phyloP scores from a whole-genome alignment of 2,329 filamentous ascomycete genomes.

The Monilinia fructicola region DNA sequence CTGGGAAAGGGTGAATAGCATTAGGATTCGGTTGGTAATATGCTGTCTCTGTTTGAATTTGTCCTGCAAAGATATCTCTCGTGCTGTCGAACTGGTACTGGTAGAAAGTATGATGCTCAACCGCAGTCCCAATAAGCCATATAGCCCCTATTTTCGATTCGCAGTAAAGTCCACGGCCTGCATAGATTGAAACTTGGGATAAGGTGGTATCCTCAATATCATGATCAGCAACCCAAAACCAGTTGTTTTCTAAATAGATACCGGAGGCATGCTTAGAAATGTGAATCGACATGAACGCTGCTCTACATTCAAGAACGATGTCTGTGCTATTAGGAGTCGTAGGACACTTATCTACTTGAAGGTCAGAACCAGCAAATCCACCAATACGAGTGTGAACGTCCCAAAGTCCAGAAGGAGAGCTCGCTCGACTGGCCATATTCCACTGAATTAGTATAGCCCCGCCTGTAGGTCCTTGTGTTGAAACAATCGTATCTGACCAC shows the following conservation, averaged over 20 bases:
- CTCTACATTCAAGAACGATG: slow-evolving; percentile 40
- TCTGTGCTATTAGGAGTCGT: slow-evolving; percentile 53
- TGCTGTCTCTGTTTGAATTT: slow-evolving; percentile 35
- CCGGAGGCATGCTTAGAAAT: slow-evolving; percentile 45
- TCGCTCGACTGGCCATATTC: slow-evolving; percentile 53
- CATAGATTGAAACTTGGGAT: slow-evolving; percentile 56
- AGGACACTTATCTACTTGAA: slow-evolving; percentile 37
- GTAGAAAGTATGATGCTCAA: slow-evolving; percentile 55
- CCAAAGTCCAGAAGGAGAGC: slow-evolving; percentile 56
- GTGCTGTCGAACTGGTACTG: slow-evolving; percentile 50
- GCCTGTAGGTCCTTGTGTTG: slow-evolving; percentile 56
- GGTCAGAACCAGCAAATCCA: slow-evolving; percentile 44
- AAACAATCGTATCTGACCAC: slow-evolving; percentile 61
- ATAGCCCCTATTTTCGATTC: slow-evolving; percentile 48
- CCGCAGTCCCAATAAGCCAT: slow-evolving; percentile 49
- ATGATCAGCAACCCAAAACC: slow-evolving; percentile 51
- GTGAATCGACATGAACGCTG: slow-evolving; percentile 41
- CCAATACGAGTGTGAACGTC: slow-evolving; percentile 42
- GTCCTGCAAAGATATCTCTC: slow-evolving; percentile 33
- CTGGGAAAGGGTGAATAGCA: slow-evolving; percentile 9
- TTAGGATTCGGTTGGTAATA: slow-evolving; percentile 23
- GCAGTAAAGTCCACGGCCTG: slow-evolving; percentile 50
- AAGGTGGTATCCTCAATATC: slow-evolving; percentile 43
- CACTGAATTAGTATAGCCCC: slow-evolving; percentile 65
- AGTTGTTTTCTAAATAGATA: slow-evolving; percentile 50